Conservation (phyloP, 2,329 filamentous ascomycete genomes). For the Ophiosphaerella herpotricha region DNA sequence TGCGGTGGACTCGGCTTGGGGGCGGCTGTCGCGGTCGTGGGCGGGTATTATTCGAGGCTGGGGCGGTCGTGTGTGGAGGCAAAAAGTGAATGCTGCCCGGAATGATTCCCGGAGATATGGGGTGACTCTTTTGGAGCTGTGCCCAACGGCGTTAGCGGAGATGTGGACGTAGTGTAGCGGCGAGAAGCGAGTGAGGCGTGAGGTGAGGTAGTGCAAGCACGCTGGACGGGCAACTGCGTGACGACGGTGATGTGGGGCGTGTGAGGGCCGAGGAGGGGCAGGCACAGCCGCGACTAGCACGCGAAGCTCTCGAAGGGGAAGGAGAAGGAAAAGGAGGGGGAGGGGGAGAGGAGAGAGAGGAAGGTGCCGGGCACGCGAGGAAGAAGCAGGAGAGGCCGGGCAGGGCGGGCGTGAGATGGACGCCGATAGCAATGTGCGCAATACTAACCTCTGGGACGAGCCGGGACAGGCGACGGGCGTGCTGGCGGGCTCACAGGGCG, state of each 20-base stretch:
- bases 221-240: neutral
- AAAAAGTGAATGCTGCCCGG: slow-evolving; percentile 12
- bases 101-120: slow-evolving; percentile 9
- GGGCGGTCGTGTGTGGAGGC: slow-evolving; percentile 1
- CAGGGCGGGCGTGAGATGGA: slow-evolving; percentile 16
- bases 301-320: neutral
- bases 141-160: slow-evolving; percentile 18
- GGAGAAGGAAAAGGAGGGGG: neutral
- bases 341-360: neutral
- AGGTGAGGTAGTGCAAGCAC: neutral
- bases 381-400: slow-evolving; percentile 17
- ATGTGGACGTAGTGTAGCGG: neutral
- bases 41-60: slow-evolving; percentile 5
- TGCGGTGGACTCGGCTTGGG: neutral
- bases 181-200: no score
- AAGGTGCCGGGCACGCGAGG: neutral
- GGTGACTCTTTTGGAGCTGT: slow-evolving; percentile 14
- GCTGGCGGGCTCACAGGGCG: no score
- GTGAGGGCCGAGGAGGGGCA: neutral
- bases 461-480: neutral
- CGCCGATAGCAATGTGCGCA: slow-evolving; percentile 16
- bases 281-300: neutral
- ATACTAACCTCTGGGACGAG: slow-evolving; percentile 33
- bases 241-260: neutral
- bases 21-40: slow-evolving; percentile 1